These are phyloP conservation scores for Penicillium samsonianum DNA, from an alignment of 495 filamentous ascomycete species.

Conservation along the genomic window DNA sequence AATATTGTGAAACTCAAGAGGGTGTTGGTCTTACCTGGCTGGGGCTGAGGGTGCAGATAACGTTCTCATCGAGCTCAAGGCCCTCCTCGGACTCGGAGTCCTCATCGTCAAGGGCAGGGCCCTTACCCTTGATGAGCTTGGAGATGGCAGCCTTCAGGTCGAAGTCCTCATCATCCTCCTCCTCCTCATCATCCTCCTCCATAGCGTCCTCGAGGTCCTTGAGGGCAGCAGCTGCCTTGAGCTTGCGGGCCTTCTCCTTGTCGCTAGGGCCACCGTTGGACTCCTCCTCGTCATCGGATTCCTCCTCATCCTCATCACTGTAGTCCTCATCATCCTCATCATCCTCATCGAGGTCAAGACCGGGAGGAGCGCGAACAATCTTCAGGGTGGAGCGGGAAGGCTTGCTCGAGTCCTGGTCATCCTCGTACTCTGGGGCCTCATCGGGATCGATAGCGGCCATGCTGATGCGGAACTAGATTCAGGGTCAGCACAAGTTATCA, in stretches of 20 bases:
- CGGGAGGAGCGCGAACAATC: conserved; percentile 69
- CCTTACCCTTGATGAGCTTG: conserved; percentile 78
- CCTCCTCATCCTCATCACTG: conserved; percentile 58
- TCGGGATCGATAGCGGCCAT: conserved; percentile 98
- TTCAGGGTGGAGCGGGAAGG: conserved; percentile 82
- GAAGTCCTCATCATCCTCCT: conserved; percentile 60
- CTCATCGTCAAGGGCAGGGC: conserved; percentile 66
- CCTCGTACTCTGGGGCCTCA: conserved; percentile 66
- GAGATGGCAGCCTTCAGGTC: conserved; percentile 61
- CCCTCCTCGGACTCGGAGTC: conserved; percentile 65
- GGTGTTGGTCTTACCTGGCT: conserved; percentile 59
- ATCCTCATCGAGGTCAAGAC: conserved; percentile 52
- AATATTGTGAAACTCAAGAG: background rate
- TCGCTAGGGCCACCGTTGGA: conserved; percentile 87
- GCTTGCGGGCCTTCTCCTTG: conserved; percentile 82
- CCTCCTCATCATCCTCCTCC: conserved; percentile 61
- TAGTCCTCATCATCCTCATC: conserved; percentile 64
- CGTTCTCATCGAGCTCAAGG: conserved; percentile 76
- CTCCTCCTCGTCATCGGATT: conserved; percentile 68
- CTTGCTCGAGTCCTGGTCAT: conserved; percentile 59
- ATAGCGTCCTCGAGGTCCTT: conserved; percentile 66
- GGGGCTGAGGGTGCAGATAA: conserved; percentile 91
- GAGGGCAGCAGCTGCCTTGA: conserved; percentile 64
- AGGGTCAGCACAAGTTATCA: conserved; percentile 14
- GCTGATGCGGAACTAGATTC: conserved; percentile 80